Base-by-base conservation (phyloP, 2,329 filamentous ascomycete genomes). In the Zymoseptoria tritici region DNA sequence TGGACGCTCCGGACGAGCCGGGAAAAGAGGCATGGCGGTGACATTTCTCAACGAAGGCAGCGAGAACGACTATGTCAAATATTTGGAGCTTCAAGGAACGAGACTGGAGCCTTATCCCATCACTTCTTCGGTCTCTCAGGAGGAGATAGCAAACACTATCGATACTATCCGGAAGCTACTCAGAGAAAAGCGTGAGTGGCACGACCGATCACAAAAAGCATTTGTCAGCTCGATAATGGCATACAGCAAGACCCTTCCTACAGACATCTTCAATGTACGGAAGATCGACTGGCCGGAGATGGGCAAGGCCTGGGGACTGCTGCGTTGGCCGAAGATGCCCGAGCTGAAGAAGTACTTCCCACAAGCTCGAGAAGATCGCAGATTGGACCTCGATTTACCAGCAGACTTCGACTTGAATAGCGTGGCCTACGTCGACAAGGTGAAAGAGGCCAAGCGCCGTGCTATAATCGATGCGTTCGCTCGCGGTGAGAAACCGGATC, bases 161-260 rank as follows among this genome's bases (percentile, higher is more conserved):
- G 73, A 82, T 9, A 80, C 76, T 52, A 87, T 96, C 58, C 83
- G 90, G 24, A 76, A 79, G 9, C 71, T 83, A 3, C 81, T 86
- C 11, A 76, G 78, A 26, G 74, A 77, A 49, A 88, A 90, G 71
- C 78, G 87, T 22, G 83, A 85, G 24, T 72, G 94, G 9, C 87
- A 94, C 72, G 91, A 97, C 73, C 94, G 96, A 70, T 91, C 89
- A 0, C 91, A 96, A 71, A 86, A 87, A 62, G 94, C 87, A 0
- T 97, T 99, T 68, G 93, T 97, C 21, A 93, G 89, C 71, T 97
- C 91, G 89, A 85, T 96, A 1, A 85, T 91, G 71, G 89, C 90
- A 66, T 97, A 97, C 76, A 89, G 85, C 71, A 95, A 94, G 69
- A 94, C 97, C 70, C 86, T 92, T 66, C 91, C 93, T 0, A 87